Evolutionary conservation across 2,329 filamentous ascomycete species (phyloP).

Genomic region (Fusarium dimerum): DNA sequence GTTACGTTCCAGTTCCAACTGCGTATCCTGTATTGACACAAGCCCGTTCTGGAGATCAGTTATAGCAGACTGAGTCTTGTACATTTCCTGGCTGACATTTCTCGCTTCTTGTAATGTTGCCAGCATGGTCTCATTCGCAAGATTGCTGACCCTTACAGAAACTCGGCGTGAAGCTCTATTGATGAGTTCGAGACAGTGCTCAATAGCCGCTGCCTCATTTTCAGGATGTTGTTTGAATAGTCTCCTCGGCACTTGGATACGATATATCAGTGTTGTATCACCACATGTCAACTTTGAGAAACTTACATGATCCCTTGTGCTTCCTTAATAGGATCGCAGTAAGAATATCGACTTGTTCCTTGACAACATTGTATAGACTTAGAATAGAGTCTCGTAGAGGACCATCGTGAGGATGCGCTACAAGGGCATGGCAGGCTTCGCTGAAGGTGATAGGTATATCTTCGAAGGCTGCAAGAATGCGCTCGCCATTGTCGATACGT

Average conservation of each 20-base stretch:
- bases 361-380: not conserved
- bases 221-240: slow-evolving; percentile 5
- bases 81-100: not conserved
- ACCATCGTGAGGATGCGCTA: not conserved
- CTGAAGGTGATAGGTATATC: slow-evolving; percentile 6
- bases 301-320: not conserved
- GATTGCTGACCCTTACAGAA: not conserved
- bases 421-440: slow-evolving; percentile 1
- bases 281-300: not conserved
- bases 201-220: slow-evolving; percentile 4
- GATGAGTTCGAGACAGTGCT: slow-evolving; percentile 1
- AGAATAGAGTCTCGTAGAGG: not conserved
- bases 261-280: not conserved
- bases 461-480: slow-evolving; percentile 3
- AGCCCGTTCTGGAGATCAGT: not conserved
- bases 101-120: not conserved
- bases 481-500: slow-evolving; percentile 3
- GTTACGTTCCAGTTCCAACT: not conserved
- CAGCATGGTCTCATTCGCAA: not conserved
- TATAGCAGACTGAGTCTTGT: not conserved
- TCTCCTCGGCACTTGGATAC: not conserved
- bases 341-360: not conserved
- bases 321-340: slow-evolving; percentile 1
- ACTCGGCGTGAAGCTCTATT: not conserved
- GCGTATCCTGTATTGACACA: not conserved